Evolutionary conservation across 2,329 filamentous ascomycete species (phyloP).

Genomic region (Colletotrichum salicis): DNA sequence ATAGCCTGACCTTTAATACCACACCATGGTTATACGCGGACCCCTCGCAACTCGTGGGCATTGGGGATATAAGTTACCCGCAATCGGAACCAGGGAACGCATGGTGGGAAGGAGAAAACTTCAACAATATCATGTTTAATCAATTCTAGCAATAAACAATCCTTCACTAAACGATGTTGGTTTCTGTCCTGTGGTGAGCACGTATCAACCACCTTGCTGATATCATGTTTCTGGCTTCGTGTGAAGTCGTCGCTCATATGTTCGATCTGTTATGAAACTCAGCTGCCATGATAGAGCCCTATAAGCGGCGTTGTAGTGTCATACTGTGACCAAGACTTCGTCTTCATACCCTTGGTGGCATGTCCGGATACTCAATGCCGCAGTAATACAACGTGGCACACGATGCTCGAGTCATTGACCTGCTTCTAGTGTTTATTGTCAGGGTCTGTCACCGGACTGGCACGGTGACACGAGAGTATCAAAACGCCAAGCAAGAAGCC

Average conservation of each 20-base stretch:
- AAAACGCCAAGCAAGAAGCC: background rate
- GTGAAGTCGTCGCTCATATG: background rate
- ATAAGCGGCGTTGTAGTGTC: background rate
- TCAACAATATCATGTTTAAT: constrained; percentile 52
- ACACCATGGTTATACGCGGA: constrained; percentile 57
- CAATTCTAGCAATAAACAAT: constrained; percentile 43
- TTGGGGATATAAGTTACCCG: constrained; percentile 48
- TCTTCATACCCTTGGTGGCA: background rate
- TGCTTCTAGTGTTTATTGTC: background rate
- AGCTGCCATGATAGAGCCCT: background rate
- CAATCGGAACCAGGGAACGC: constrained; percentile 45
- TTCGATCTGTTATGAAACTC: background rate
- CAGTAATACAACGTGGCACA: background rate
- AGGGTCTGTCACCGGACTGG: background rate
- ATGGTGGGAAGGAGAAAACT: constrained; percentile 54
- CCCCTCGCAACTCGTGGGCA: constrained; percentile 50
- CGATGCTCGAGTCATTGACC: background rate
- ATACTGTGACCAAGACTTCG: background rate
- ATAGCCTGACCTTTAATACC: constrained; percentile 52
- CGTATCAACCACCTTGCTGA: background rate
- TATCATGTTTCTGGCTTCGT: background rate
- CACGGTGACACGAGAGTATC: background rate
- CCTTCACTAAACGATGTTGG: background rate
- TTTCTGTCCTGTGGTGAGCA: too few relatives aligned
- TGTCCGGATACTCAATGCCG: background rate